Evolutionary conservation across 441 rosid genomes (phyloP).

Genomic region (Adansonia madagascariensis): DNA sequence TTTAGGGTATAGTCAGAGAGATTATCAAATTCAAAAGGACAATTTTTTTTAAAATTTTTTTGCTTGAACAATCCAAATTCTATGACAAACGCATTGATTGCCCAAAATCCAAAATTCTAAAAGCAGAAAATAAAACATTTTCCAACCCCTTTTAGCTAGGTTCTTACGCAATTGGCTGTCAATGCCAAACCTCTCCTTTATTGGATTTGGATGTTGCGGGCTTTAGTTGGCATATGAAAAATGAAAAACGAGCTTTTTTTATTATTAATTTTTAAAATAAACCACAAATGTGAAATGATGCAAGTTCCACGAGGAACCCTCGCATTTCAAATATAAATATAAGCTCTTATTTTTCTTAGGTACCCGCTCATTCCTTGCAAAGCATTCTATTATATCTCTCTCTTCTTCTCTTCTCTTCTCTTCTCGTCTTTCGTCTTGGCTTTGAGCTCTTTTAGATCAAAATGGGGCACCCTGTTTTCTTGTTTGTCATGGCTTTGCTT

Average conservation of each 20-base stretch:
- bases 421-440: background rate
- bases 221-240: conserved; percentile 1
- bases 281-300: background rate
- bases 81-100: background rate
- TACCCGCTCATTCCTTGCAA: background rate
- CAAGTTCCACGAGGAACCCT: background rate
- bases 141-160: background rate
- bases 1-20: background rate
- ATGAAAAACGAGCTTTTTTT: background rate
- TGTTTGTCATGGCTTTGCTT: conserved; percentile 8
- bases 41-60: background rate
- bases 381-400: background rate
- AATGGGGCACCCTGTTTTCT: conserved; percentile 2
- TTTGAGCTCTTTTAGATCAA: background rate
- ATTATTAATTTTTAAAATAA: background rate
- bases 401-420: background rate
- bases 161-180: background rate
- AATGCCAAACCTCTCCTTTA: background rate
- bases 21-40: background rate
- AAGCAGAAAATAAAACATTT: background rate
- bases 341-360: background rate
- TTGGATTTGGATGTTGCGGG: background rate
- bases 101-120: background rate
- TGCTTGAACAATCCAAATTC: conserved; percentile 24
- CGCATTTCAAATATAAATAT: background rate